A percentile compares a stretch with the other conserved stretches of the same genome.
These are phyloP conservation scores for Eutrema salsugineum DNA, from an alignment of 441 rosid species.

Conservation along the genomic window DNA sequence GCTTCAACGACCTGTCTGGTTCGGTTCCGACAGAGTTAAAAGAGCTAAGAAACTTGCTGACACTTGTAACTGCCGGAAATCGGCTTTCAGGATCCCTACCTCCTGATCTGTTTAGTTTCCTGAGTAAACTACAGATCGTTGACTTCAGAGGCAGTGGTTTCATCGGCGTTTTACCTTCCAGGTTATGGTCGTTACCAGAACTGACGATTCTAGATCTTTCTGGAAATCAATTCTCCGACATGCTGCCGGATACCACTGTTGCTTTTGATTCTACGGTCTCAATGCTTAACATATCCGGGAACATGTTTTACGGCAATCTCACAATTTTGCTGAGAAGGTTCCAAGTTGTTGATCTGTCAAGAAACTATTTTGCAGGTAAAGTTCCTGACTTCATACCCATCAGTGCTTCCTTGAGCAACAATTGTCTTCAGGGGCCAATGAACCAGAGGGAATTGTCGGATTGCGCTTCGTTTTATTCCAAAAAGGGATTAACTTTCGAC, in stretches of 20 bases:
- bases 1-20: conserved; percentile 50
- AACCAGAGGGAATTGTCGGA: conserved; percentile 45
- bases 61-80: conserved; percentile 34
- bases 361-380: conserved; percentile 60
- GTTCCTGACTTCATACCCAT: conserved; percentile 21
- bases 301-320: conserved; percentile 52
- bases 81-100: conserved; percentile 46
- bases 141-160: conserved; percentile 53
- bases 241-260: conserved; percentile 25
- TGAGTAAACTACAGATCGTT: conserved; percentile 46
- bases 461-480: conserved; percentile 45
- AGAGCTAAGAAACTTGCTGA: conserved; percentile 39
- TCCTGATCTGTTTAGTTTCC: conserved; percentile 44
- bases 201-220: conserved; percentile 50
- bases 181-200: conserved; percentile 40
- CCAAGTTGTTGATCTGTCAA: conserved; percentile 43
- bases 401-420: conserved; percentile 39
- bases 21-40: conserved; percentile 41
- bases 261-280: conserved; percentile 23
- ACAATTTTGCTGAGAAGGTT: conserved; percentile 35
- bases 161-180: conserved; percentile 37
- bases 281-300: conserved; percentile 51
- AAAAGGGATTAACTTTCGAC: conserved; percentile 43
- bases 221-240: conserved; percentile 48
- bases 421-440: conserved; percentile 41